Base-by-base conservation (phyloP, 2,329 filamentous ascomycete genomes). In the Talaromyces amestolkiae region DNA sequence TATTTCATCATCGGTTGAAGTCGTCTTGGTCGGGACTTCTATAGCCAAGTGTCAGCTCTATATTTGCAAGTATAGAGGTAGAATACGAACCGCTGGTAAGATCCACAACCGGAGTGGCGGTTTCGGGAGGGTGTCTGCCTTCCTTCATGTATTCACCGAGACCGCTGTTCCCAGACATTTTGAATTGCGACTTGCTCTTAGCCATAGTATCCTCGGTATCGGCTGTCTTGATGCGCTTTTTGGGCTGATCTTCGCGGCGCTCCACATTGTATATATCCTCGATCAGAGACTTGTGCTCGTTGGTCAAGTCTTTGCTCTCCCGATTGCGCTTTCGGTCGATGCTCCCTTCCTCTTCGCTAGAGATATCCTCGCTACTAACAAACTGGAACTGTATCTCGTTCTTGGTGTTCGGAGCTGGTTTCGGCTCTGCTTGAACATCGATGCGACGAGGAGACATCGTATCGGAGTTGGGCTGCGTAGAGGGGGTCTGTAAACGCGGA, bases 191-290 rank as follows among this genome's bases (percentile, higher is more conserved):
- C 62, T 80, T 82, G 45, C 77, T 77, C 24, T 78, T 71, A 19
- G 80, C 74, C 58, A 81, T 73, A 39, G 83, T 70, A 13, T 82
- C 75, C 54, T 82, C 74, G 47, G 83, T 74, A 15, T 83, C 80
- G 9, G 74, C 69, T 45, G 85, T 76, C 73, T 87, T 93, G 62
- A 87, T 79, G 61, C 88, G 87, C 78, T 94, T 94, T 33, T 83
- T 80, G 22, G 90, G 86, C 73, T 75, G 82, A 68, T 73, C 81
- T 71, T 82, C 81, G 31, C 93, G 89, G 61, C 89, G 84, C 69
- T 91, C 85, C 15, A 96, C 86, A 69, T 89, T 88, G 74, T 93
- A 91, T 74, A 93, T 83, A 37, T 87, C 85, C 76, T 96, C 91
- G 54, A 96, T 86, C 79, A 93, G 31, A 43, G 59, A 63, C 11